Conservation (phyloP, 192 early-diverging fungal genomes). For the Glomus cerebriforme region DNA sequence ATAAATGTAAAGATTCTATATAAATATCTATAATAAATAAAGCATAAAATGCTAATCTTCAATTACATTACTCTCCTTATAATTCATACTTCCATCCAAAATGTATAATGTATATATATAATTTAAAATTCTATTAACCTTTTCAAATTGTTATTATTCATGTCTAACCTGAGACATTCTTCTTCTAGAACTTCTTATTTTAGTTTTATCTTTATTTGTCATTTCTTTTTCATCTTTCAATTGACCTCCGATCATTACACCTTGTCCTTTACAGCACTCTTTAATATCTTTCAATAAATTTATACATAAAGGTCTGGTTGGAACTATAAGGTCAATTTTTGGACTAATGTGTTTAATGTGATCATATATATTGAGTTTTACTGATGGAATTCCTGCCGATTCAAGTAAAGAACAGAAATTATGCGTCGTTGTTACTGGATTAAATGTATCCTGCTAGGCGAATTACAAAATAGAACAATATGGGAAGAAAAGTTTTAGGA, state of each 20-base stretch:
- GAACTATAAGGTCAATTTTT: constrained; percentile 27
- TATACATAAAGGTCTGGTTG: constrained; percentile 23
- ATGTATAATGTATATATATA: background rate
- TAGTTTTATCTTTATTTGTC: background rate
- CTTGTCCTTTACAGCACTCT: constrained; percentile 4
- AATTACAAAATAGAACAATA: background rate
- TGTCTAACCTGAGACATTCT: constrained; percentile 32
- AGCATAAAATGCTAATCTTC: background rate
- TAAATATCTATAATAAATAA: background rate
- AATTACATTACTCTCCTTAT: background rate
- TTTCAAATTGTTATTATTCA: background rate
- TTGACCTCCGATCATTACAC: constrained; percentile 9
- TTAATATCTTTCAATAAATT: constrained; percentile 24
- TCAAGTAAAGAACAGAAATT: constrained; percentile 19
- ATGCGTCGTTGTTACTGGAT: constrained; percentile 7
- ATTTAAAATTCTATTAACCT: background rate
- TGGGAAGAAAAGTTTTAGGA: background rate
- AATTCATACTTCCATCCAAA: background rate
- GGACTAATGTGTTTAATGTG: constrained; percentile 26
- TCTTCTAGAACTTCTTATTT: constrained; percentile 1
- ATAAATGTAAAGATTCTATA: background rate
- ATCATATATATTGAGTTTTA: constrained; percentile 29
- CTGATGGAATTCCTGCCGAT: background rate
- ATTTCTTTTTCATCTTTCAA: constrained; percentile 12
- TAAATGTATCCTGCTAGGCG: constrained; percentile 15